Percentiles rank a stretch among this genome's conserved stretches.
phyloP scores from a whole-genome alignment of 1,139 yeast species.

The Lodderomyces oxycetoniae region DNA sequence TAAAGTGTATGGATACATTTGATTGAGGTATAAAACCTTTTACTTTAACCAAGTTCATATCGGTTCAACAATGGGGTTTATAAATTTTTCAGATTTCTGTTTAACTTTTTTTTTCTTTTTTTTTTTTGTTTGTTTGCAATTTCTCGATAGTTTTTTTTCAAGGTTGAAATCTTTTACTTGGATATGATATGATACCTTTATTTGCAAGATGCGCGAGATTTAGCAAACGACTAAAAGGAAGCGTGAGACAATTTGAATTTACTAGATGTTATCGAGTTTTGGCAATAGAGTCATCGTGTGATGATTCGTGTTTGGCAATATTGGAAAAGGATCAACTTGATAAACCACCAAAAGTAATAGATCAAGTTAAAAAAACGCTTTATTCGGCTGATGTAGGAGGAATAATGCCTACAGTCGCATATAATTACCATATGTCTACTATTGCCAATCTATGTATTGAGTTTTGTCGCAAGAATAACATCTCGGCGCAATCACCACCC shows the following conservation, averaged over 20 bases:
- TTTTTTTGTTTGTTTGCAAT: not conserved
- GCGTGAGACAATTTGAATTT: not conserved
- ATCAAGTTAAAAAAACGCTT: slow-evolving; percentile 62
- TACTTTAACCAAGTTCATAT: too few species aligned
- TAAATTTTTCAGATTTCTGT: too few species aligned
- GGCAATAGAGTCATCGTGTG: slow-evolving; percentile 92
- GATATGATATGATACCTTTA: slow-evolving; percentile 2
- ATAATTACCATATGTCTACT: slow-evolving; percentile 64
- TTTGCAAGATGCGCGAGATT: not conserved
- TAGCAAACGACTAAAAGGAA: not conserved
- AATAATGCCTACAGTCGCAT: slow-evolving; percentile 82
- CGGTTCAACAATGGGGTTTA: too few species aligned
- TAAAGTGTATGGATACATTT: too few species aligned
- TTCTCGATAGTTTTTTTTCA: not conserved
- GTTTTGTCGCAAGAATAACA: slow-evolving; percentile 23
- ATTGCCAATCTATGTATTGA: slow-evolving; percentile 31
- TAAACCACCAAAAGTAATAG: slow-evolving; percentile 48
- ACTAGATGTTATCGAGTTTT: slow-evolving; percentile 52
- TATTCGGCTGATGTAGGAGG: slow-evolving; percentile 73
- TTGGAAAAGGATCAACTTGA: slow-evolving; percentile 42
- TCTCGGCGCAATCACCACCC: slow-evolving; percentile 39
- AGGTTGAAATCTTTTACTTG: too few species aligned
- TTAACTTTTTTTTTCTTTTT: too few species aligned
- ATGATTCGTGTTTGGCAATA: slow-evolving; percentile 86
- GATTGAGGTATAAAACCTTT: too few species aligned